Base-by-base conservation (phyloP, 163 green algal genomes). In the Scenedesmus sp. region DNA sequence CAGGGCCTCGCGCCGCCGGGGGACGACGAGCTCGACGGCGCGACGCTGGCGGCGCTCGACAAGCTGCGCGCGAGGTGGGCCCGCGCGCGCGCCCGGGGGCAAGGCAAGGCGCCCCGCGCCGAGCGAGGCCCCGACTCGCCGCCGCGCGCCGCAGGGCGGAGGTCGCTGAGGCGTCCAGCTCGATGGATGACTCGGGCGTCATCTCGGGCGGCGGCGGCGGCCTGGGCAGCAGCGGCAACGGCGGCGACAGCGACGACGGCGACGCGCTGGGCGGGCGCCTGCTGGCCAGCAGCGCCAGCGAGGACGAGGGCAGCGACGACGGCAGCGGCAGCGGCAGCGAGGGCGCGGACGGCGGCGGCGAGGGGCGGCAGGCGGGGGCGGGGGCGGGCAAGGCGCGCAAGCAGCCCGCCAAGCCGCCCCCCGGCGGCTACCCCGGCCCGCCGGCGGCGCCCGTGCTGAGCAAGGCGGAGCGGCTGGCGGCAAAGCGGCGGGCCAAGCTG, bases 401-500 rank as follows among this genome's bases (percentile, higher is more conserved):
- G 29, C 15, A 53, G 36, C 42, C 33, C 15, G 62, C 4, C 22
- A 29, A 60, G 18, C 31, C 54, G 56, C 47, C 50, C 36, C 33
- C 22, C 50, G 15, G 24, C 44, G 44, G 18, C 17, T 47, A 70
- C 66, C 22, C 50, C 3, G 26, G 45, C 20, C 63, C 57, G 15
- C 39, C 53, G 24, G 34, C 14, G 36, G 11, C 47, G 18, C 44
- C 47, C 60, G n/a, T 69, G 74, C 34, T 70, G 57, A 71, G 47
- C 60, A 53, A 3, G 13, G n/a, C 31, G 26, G 62, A 67, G 53
- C 44, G 28, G 4, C 29, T 79, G 66, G 65, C 81, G 69, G 65
- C 75, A 62, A 75, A 83, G 57, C 67, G 66, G 20, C 84, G 84
- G 62, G 83, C 83, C 18, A 63, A 66, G 51, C 29, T 67, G 5